These are phyloP conservation scores for Smittium mucronatum DNA, from an alignment of 371 early-diverging fungal genomes.

Conservation along the genomic window DNA sequence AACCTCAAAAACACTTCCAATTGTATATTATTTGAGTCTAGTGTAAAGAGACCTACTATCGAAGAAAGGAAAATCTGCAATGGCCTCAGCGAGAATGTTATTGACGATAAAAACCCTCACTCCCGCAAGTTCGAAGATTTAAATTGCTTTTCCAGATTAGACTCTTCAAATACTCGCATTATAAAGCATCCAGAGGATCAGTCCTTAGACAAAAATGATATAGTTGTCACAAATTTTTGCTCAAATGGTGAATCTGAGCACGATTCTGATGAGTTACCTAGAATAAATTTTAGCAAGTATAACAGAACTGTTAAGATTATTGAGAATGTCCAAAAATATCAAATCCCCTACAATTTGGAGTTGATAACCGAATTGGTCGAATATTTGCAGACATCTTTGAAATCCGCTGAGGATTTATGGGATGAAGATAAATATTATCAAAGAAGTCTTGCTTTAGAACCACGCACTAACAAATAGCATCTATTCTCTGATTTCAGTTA, in stretches of 20 bases:
- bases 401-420: background rate
- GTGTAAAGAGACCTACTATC: background rate
- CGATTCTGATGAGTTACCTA: too few species aligned
- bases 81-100: background rate
- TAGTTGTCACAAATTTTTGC: background rate
- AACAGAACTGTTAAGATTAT: conserved; percentile 8
- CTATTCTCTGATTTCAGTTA: too few species aligned
- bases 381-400: conserved; percentile 3
- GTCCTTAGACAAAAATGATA: background rate
- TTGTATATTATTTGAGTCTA: too few species aligned
- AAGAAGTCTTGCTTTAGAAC: conserved; percentile 8
- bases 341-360: conserved; percentile 9
- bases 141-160: background rate
- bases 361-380: conserved; percentile 9
- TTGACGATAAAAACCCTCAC: background rate
- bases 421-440: conserved; percentile 13
- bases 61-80: background rate
- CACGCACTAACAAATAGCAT: conserved; percentile 1
- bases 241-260: background rate
- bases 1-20: background rate
- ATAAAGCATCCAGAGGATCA: background rate
- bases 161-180: background rate
- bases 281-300: conserved; percentile 11
- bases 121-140: background rate
- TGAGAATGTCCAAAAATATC: conserved; percentile 7